Evolutionary conservation across 129 eudicot genomes (phyloP), one percentile per base, ranked within the genome.

Genomic region (Rutidosis leptorrhynchoides): DNA sequence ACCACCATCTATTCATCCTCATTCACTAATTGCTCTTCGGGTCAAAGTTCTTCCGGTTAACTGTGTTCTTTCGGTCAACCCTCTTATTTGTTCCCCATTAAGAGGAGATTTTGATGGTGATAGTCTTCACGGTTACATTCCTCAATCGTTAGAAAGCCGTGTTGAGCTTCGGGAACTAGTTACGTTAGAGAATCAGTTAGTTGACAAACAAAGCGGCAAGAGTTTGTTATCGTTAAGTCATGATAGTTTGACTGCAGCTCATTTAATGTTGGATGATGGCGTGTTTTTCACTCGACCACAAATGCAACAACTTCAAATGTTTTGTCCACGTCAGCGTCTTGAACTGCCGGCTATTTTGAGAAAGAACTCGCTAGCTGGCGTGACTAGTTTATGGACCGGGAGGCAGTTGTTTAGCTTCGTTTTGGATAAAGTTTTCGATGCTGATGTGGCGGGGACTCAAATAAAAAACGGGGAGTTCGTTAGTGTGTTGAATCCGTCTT

Each of bases 61-160:
- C 67, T 83, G 82, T 7, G 92, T 93, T 55, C 82, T 88, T 28
- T 83, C 98, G 1, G 70, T 86, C 52, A 93, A 93, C 60, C 98
- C 98, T 5, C 72, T 88, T 23, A 75, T 86, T 4, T 93, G 98
- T 76, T 65, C 84, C 7, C 98, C 98, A 9, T 81, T 93, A 19
- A 80, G 92, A 46, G 98, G 98, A 6, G 98, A 93, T 77, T 93
- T 93, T 45, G 98, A 93, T 61, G 98, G 98, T 7, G 98, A 93
- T 52, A 88, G 96, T 55, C 82, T 88, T 58, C 98, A 93, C 45
- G 95, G 96, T 1, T 93, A 73, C 59, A 73, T 93, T 63, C 96
- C 98, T 11, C 96, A 93, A 59, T 93, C 98, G 1, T 26, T 86
- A 8, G 83, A 83, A 24, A 40, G 83, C 12, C 74, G 89, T 46